phyloP scores from a whole-genome alignment of 192 early-diverging fungal genomes.

The Backusella westeae region DNA sequence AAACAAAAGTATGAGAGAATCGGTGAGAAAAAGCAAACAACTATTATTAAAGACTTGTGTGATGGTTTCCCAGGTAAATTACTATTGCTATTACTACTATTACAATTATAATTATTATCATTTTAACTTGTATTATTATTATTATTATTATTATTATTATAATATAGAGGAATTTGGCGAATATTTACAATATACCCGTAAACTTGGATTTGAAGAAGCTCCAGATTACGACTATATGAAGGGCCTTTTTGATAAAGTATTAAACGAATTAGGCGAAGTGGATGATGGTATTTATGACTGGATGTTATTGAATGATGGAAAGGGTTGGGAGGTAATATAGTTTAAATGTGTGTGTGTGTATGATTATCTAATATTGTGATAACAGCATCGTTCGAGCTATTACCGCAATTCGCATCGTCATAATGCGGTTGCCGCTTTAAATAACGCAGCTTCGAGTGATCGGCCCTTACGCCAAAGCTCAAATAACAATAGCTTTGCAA shows the following conservation, averaged over 20 bases:
- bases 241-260: conserved; percentile 77
- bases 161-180: conserved; percentile 78
- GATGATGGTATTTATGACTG: conserved; percentile 97
- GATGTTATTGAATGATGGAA: conserved; percentile 67
- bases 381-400: conserved; percentile 8
- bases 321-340: conserved; percentile 46
- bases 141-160: background rate
- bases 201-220: conserved; percentile 90
- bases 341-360: background rate
- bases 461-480: background rate
- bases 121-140: background rate
- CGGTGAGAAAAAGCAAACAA: conserved; percentile 95
- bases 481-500: background rate
- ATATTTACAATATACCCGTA: conserved; percentile 86
- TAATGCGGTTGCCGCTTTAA: conserved; percentile 5
- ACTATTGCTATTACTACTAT: background rate
- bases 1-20: conserved; percentile 99
- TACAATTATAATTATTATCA: background rate
- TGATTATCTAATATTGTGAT: background rate
- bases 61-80: conserved; percentile 76
- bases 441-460: conserved; percentile 11
- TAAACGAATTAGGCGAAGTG: conserved; percentile 63
- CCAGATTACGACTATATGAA: conserved; percentile 94
- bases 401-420: conserved; percentile 3
- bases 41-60: conserved; percentile 84